A percentile compares a stretch with the other conserved stretches of the same genome.
These are phyloP conservation scores for Cercospora zeina DNA, from an alignment of 2,329 filamentous ascomycete genomes.

Conservation along the genomic window DNA sequence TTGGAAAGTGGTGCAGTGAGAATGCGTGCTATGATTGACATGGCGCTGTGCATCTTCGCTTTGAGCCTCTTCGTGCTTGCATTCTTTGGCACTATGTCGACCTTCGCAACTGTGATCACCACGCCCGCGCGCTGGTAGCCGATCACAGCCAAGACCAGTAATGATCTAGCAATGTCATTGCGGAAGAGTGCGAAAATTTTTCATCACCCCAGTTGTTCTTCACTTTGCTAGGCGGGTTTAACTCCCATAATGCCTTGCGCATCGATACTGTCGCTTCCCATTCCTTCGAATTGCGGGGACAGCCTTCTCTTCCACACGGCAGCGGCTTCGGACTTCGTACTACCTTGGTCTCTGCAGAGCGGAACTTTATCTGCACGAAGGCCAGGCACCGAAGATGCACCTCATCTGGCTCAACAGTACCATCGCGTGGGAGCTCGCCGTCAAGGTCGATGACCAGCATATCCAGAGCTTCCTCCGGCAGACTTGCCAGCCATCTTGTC, in stretches of 20 bases:
- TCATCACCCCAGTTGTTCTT: background rate
- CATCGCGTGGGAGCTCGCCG: background rate
- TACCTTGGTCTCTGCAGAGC: background rate
- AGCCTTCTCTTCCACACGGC: background rate
- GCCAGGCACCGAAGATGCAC: background rate
- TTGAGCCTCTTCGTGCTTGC: background rate
- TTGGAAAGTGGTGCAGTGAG: background rate
- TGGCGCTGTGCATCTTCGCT: background rate
- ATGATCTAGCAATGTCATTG: slow-evolving; percentile 2
- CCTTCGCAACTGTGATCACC: background rate
- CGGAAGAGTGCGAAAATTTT: background rate
- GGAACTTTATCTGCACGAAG: background rate
- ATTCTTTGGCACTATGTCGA: background rate
- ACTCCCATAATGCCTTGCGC: background rate
- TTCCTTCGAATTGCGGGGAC: background rate
- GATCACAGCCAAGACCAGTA: background rate
- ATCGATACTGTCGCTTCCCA: background rate
- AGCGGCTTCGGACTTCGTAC: background rate
- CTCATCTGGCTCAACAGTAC: background rate
- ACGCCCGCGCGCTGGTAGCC: background rate
- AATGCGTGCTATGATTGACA: background rate
- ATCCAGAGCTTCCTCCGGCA: background rate
- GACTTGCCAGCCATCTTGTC: background rate
- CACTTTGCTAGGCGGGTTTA: background rate
- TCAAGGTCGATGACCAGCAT: background rate